Evolutionary conservation across 108 stramenopile genomes (phyloP).

Genomic region (Aurantiochytrium sp.): DNA sequence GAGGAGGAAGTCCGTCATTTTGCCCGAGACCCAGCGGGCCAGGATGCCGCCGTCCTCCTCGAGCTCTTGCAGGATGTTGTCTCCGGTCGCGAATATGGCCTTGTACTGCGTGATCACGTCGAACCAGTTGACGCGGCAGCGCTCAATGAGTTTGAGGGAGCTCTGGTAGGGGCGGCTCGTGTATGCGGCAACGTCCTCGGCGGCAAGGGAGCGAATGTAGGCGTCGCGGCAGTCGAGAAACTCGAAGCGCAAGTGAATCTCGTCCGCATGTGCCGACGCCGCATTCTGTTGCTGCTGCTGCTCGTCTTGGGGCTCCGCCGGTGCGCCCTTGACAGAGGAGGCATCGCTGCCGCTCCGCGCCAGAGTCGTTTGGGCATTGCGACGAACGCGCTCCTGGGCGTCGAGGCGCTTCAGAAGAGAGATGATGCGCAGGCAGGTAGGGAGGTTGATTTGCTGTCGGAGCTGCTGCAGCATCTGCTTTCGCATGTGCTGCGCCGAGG

Average conservation of each 20-base stretch:
- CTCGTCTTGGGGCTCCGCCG: too few species aligned
- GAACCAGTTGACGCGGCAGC: conserved; percentile 30
- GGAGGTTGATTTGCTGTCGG: background rate
- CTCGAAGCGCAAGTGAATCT: conserved; percentile 5
- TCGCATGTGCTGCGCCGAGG: background rate
- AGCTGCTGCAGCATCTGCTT: conserved; percentile 7
- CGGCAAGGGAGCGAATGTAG: background rate
- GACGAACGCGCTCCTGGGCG: background rate
- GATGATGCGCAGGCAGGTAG: background rate
- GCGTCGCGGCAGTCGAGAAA: background rate
- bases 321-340: too few species aligned
- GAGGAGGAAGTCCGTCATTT: background rate
- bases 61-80: conserved; percentile 5
- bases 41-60: conserved; percentile 23
- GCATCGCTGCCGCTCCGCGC: too few species aligned
- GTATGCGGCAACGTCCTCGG: background rate
- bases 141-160: conserved; percentile 13
- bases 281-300: too few species aligned
- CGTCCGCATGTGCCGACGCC: background rate
- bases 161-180: background rate
- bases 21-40: conserved; percentile 21
- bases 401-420: background rate
- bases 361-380: background rate
- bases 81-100: conserved; percentile 23
- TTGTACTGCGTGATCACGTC: conserved; percentile 12